Evolutionary conservation across 805 yeast species (phyloP).

Genomic region (Pichia sporocuriosa): DNA sequence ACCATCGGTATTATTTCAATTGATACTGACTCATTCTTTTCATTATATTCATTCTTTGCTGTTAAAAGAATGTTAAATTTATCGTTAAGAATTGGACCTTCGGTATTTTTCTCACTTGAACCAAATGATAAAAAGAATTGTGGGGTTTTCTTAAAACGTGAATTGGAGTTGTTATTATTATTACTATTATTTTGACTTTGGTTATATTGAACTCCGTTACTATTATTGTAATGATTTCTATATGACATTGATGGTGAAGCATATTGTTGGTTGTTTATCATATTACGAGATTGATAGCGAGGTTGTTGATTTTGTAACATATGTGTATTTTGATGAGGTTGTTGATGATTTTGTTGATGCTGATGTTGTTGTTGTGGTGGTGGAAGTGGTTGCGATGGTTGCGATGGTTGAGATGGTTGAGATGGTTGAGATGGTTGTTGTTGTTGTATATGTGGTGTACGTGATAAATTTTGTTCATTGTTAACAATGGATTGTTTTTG

Average conservation of each 20-base stretch:
- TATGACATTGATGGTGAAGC: neutral
- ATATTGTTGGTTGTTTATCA: constrained; percentile 1
- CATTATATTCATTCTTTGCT: constrained; percentile 32
- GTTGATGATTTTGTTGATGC: constrained; percentile 2
- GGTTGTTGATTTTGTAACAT: constrained; percentile 1
- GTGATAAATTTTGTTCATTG: too few species aligned
- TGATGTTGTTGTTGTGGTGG: constrained; percentile 3
- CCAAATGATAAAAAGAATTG: constrained; percentile 33
- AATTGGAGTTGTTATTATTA: neutral
- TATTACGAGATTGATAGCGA: constrained; percentile 1
- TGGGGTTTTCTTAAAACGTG: constrained; percentile 7
- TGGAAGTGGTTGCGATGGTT: neutral
- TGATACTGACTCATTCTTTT: constrained; percentile 13
- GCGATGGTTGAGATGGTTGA: neutral
- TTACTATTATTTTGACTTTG: constrained; percentile 15
- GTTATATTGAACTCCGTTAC: neutral
- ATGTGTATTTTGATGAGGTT: constrained; percentile 8
- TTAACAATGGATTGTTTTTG: too few species aligned
- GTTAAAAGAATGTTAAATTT: constrained; percentile 49
- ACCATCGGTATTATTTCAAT: constrained; percentile 4
- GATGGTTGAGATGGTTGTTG: neutral
- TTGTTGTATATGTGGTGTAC: too few species aligned
- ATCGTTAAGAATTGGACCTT: constrained; percentile 28
- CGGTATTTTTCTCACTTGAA: constrained; percentile 17
- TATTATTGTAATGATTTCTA: neutral